Percentiles rank a stretch among this genome's conserved stretches.
Conservation (phyloP, 176 grass and related monocot genomes). For the Neostapfia colusana region DNA sequence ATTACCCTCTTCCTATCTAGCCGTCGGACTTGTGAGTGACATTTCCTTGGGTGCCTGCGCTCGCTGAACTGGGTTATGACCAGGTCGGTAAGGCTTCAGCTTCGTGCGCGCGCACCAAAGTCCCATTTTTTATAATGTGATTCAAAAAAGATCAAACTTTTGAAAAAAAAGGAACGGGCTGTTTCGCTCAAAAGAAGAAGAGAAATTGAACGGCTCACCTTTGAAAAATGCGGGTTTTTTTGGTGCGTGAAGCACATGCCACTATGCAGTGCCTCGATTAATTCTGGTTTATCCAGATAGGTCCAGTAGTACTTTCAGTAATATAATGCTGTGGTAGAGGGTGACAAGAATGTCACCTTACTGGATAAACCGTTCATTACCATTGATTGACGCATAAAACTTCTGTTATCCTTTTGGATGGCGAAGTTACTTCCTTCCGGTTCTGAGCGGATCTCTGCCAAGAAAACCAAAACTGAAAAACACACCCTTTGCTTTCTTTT, state of each 20-base stretch:
- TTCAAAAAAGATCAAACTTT: not conserved
- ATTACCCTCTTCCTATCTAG: no score
- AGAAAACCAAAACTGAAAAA: not conserved
- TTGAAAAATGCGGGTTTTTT: not conserved
- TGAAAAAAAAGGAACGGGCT: not conserved
- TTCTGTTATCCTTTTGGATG: not conserved
- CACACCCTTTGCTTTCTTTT: no score
- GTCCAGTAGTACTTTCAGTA: conserved; percentile 13
- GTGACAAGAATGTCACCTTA: conserved; percentile 24
- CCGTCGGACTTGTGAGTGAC: no score
- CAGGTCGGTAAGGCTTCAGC: no score
- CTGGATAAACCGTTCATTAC: not conserved
- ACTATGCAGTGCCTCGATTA: not conserved
- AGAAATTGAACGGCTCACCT: not conserved
- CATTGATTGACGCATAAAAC: not conserved
- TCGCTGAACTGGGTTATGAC: no score
- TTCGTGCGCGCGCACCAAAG: no score
- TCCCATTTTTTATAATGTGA: no score
- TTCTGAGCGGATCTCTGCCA: not conserved
- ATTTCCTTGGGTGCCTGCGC: no score
- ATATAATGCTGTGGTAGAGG: conserved; percentile 13
- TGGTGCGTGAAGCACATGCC: not conserved
- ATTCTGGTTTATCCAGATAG: conserved; percentile 15
- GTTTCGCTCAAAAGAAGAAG: not conserved
- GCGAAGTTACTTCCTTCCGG: not conserved